Evolutionary conservation across 495 filamentous ascomycete genomes (phyloP), one percentile per base, ranked within the genome.

Genomic region (Talaromyces thailandensis): DNA sequence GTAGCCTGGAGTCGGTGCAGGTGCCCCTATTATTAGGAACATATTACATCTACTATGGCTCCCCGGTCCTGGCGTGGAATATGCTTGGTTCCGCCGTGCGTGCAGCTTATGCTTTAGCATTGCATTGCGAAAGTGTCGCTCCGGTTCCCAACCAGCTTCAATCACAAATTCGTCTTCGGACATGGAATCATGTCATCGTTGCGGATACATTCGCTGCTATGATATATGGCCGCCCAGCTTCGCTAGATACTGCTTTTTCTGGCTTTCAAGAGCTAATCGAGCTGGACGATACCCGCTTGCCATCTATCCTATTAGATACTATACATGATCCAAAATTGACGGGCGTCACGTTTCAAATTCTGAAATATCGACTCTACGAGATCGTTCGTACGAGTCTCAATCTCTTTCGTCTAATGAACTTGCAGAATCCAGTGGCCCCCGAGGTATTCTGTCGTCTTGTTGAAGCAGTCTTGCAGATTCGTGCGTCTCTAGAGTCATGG

Each of bases 11-110:
- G 57, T 63, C 68, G 0, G 74, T 70, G 0, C 75, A 78, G 52
- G 69, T 72, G 0, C 75, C 71, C 62, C 62, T 70, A 6, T 45
- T 78, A 7, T 60, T 78, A 4, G 74, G 74, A 12, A 74, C 71
- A 4, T 56, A 56, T 56, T 56, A 56, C 25, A 56, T 56, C 52
- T 56, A 26, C 25, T 24, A 56, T 56, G 52, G 52, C 5, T 56
- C 52, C 2, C 52, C 52, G 12, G 52, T 26, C 8, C 52, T 56
- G 14, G 52, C 52, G 23, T 56, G 52, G 52, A 56, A 56, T 56
- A 26, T 56, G 29, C 52, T 56, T 56, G 52, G 52, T 28, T 31
- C 31, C n/a, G 18, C 52, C 5, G 52, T 28, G 25, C 52, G 52
- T 31, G 29, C 52, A 56, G 52, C 52, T 31, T 56, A 56, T 31